Conservation (phyloP, 2,329 filamentous ascomycete genomes). For the Tolypocladium nubicola region DNA sequence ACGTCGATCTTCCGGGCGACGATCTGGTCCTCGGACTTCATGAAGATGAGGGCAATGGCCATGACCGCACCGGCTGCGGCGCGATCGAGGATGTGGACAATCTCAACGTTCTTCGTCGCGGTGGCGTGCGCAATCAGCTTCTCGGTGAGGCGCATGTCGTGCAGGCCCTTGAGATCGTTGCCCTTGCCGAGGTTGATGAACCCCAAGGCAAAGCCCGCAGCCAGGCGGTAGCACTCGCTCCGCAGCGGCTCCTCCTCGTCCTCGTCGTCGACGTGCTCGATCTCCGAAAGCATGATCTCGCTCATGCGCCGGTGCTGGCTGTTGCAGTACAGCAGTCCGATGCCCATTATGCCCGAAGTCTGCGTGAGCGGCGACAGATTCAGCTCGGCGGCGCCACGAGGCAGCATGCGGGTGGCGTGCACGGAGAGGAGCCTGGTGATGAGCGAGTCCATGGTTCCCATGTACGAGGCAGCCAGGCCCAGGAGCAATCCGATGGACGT, state of each 20-base stretch:
- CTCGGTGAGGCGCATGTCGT: conserved; percentile 90
- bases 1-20: conserved; percentile 89
- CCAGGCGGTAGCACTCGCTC: conserved; percentile 92
- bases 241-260: conserved; percentile 79
- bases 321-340: conserved; percentile 85
- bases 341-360: conserved; percentile 94
- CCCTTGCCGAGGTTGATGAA: conserved; percentile 93
- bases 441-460: conserved; percentile 94
- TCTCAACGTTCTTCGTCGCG: conserved; percentile 78
- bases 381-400: conserved; percentile 82
- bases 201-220: conserved; percentile 85
- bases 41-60: conserved; percentile 83
- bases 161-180: conserved; percentile 73
- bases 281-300: conserved; percentile 96
- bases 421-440: conserved; percentile 90
- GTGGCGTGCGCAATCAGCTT: conserved; percentile 78
- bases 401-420: conserved; percentile 90
- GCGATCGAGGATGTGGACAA: conserved; percentile 87
- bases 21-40: conserved; percentile 86
- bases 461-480: conserved; percentile 83
- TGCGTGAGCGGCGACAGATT: conserved; percentile 90
- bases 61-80: conserved; percentile 89
- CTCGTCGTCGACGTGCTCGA: conserved; percentile 70
- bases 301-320: conserved; percentile 98
- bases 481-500: conserved; percentile 93